Percentiles rank a stretch among this genome's conserved stretches.
phyloP scores from a whole-genome alignment of 2,329 filamentous ascomycete genomes.

The Clonostachys rhizophaga region DNA sequence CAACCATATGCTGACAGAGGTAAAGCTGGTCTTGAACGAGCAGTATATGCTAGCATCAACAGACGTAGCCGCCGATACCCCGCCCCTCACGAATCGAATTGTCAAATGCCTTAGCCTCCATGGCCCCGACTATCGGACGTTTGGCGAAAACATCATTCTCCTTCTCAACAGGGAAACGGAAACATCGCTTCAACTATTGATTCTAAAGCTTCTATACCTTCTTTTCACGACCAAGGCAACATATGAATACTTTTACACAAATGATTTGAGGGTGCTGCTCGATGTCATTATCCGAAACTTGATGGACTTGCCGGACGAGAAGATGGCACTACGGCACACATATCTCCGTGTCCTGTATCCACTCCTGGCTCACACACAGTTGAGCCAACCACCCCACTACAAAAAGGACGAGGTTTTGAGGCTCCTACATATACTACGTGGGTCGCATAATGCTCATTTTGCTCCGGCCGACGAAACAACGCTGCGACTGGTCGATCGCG shows the following conservation, averaged over 20 bases:
- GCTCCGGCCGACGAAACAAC: constrained; percentile 79
- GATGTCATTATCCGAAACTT: constrained; percentile 96
- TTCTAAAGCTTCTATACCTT: constrained; percentile 90
- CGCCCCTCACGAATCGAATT: constrained; percentile 80
- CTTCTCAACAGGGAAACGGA: constrained; percentile 93
- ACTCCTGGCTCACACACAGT: constrained; percentile 84
- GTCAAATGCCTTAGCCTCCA: constrained; percentile 84
- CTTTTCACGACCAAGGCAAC: constrained; percentile 89
- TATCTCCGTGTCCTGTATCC: constrained; percentile 92
- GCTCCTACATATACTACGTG: constrained; percentile 65
- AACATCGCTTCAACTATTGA: constrained; percentile 90
- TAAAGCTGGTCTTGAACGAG: constrained; percentile 88
- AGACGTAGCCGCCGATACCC: constrained; percentile 36
- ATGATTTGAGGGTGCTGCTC: constrained; percentile 87
- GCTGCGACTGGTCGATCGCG: constrained; percentile 70
- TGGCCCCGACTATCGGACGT: constrained; percentile 81
- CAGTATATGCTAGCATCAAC: constrained; percentile 88
- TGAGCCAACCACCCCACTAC: constrained; percentile 83
- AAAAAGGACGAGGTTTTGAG: constrained; percentile 81
- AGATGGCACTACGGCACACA: constrained; percentile 74
- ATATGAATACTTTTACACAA: constrained; percentile 98
- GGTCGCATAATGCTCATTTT: constrained; percentile 67
- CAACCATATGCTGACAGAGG: constrained; percentile 6
- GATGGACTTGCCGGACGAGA: constrained; percentile 89
- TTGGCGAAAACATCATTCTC: constrained; percentile 95